Base-by-base conservation (phyloP, 2,329 filamentous ascomycete species). In the Calonectria pseudoreteaudii region DNA sequence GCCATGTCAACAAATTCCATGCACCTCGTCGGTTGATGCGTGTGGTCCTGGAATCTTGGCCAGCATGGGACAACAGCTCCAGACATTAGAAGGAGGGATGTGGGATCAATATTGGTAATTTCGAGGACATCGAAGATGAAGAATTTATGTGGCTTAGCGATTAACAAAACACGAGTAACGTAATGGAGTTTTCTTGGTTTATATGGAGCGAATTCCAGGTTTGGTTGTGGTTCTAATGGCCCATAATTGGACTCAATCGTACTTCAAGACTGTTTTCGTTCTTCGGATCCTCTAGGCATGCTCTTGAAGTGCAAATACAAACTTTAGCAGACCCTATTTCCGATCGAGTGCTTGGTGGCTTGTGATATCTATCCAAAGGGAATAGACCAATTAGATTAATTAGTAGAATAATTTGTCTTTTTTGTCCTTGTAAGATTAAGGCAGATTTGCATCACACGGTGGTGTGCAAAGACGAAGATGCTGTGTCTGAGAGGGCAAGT, bases 91-190 rank as follows among this genome's bases (percentile, higher is more conserved):
- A 56, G 71, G 64, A 23, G 34, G 67, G 26, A 26, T 47, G 16
- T 80, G 78, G 77, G 72, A 76, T 47, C 52, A 71, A 30, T 69
- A 71, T 28, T 80, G 79, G 79, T 76, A 70, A 31, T 78, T 78
- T 65, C 70, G 66, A 71, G 74, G 64, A 73, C 14, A 3, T 60
- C 23, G 3, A 26, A 16, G 9, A 31, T 23, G 23, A 4, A 4
- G 23, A 1, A 47, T 66, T 20, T 31, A 14, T 38, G 38, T 23
- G 41, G 66, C 56, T 65, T 47, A 30, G 23, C 38, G 53, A 26
- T 49, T 7, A 26, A 34, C 20, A 44, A 56, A 31, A 23, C 20
- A 30, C 16, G 47, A 56, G 34, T n/a, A 44, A 47, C 56, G 13
- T 60, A 67, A 67, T 67, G 23, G 23, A 65, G 6, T 31, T 47